Conservation (phyloP, 2,329 filamentous ascomycete species). For the Phyllosticta citribraziliensis region DNA sequence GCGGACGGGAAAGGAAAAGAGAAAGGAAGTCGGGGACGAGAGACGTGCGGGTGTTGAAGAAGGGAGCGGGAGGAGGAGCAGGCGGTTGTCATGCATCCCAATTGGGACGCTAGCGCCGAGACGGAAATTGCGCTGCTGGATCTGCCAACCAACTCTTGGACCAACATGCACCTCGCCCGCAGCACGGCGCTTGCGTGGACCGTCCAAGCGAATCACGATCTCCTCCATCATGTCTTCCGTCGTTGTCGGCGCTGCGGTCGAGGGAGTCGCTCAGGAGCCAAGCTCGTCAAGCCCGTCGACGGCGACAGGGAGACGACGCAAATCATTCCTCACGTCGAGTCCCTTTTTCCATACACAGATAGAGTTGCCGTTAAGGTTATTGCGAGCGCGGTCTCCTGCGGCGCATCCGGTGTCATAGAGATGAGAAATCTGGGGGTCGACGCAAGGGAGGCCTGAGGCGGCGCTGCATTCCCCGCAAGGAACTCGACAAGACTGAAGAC, state of each 20-base stretch:
- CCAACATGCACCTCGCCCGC: background rate
- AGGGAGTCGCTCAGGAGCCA: background rate
- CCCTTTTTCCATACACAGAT: background rate
- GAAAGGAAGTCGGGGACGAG: background rate
- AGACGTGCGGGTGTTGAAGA: background rate
- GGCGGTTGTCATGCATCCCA: background rate
- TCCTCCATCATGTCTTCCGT: background rate
- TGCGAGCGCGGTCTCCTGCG: background rate
- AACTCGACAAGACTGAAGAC: background rate
- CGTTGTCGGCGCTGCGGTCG: background rate
- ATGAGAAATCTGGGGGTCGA: background rate
- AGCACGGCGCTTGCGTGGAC: background rate
- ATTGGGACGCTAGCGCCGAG: conserved; percentile 5
- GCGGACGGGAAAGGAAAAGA: conserved; percentile 4
- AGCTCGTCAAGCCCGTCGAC: background rate
- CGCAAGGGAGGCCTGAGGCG: background rate
- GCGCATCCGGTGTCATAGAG: background rate
- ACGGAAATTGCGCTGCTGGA: conserved; percentile 4
- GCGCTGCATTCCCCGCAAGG: background rate
- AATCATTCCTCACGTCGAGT: background rate
- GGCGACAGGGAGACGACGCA: background rate
- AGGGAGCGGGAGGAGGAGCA: background rate
- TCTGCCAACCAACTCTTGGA: conserved; percentile 2
- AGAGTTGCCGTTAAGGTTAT: background rate
- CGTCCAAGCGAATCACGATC: background rate